These are phyloP conservation scores for Uncinocarpus reesii DNA, from an alignment of 2,329 filamentous ascomycete species.

Conservation along the genomic window DNA sequence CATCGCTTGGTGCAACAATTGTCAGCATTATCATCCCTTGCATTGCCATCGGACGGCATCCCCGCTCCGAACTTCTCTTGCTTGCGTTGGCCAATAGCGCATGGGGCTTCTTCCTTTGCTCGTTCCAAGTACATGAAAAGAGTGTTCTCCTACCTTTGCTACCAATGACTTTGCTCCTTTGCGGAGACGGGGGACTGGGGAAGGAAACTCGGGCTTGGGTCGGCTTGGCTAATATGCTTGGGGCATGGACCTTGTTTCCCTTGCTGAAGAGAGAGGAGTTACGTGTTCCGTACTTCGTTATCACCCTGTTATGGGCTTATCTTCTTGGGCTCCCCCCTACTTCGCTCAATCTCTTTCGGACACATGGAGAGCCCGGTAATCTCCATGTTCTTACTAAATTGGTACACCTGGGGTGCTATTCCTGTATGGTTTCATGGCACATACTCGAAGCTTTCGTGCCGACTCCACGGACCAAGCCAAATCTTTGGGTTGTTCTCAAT, in stretches of 20 bases:
- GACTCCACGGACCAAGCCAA: slow-evolving; percentile 68
- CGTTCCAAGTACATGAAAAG: slow-evolving; percentile 98
- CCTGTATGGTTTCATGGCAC: slow-evolving; percentile 73
- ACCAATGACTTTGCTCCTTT: slow-evolving; percentile 82
- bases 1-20: slow-evolving; percentile 64
- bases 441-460: slow-evolving; percentile 56
- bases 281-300: slow-evolving; percentile 69
- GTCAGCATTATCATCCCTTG: slow-evolving; percentile 69
- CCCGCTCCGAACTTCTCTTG: slow-evolving; percentile 65
- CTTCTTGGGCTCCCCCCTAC: slow-evolving; percentile 77
- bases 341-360: slow-evolving; percentile 57
- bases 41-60: slow-evolving; percentile 65
- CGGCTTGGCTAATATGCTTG: slow-evolving; percentile 86
- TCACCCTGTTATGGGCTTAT: slow-evolving; percentile 84
- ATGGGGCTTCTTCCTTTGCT: slow-evolving; percentile 97
- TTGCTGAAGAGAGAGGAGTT: slow-evolving; percentile 77
- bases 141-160: slow-evolving; percentile 84
- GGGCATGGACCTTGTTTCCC: slow-evolving; percentile 87
- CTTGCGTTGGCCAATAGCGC: slow-evolving; percentile 71
- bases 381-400: slow-evolving; percentile 52
- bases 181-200: slow-evolving; percentile 64
- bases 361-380: slow-evolving; percentile 37
- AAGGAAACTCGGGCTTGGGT: slow-evolving; percentile 78
- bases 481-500: slow-evolving; percentile 89
- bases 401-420: slow-evolving; percentile 66